Percentiles rank a stretch among this genome's conserved stretches.
Evolutionary conservation across 1,139 yeast species (phyloP).

Genomic region (Yamadazyma blattariae): DNA sequence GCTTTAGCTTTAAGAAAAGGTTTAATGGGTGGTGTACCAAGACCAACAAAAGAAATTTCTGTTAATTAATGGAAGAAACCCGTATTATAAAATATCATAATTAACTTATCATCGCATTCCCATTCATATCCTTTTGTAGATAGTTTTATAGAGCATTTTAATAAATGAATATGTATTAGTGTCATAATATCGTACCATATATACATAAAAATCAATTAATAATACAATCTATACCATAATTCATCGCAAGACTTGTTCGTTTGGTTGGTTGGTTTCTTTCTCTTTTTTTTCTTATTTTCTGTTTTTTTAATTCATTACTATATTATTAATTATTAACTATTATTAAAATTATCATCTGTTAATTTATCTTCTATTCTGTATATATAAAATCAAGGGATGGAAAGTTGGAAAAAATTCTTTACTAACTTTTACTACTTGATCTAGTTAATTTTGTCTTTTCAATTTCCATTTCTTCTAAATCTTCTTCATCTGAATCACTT

Average conservation of each 20-base stretch:
- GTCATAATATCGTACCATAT: constrained; percentile 3
- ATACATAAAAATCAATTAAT: constrained; percentile 2
- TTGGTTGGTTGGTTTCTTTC: constrained; percentile 44
- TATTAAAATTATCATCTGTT: too few species aligned
- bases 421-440: constrained; percentile 40
- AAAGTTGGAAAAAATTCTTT: too few species aligned
- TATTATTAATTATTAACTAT: too few species aligned
- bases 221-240: constrained; percentile 2
- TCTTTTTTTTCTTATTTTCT: constrained; percentile 18
- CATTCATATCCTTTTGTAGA: too few species aligned
- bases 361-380: too few species aligned
- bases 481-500: constrained; percentile 29
- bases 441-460: constrained; percentile 29
- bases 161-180: constrained; percentile 1
- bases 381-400: too few species aligned
- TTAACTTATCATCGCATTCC: background rate
- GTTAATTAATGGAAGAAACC: background rate
- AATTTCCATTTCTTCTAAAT: constrained; percentile 24
- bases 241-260: constrained; percentile 14
- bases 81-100: background rate
- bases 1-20: constrained; percentile 89
- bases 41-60: constrained; percentile 10
- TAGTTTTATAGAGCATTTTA: too few species aligned
- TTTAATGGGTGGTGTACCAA: constrained; percentile 67
- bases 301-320: too few species aligned